Evolutionary conservation across 352 stramenopile genomes (phyloP), one percentile per base, ranked within the genome.

Genomic region (Pythium guiyangense): DNA sequence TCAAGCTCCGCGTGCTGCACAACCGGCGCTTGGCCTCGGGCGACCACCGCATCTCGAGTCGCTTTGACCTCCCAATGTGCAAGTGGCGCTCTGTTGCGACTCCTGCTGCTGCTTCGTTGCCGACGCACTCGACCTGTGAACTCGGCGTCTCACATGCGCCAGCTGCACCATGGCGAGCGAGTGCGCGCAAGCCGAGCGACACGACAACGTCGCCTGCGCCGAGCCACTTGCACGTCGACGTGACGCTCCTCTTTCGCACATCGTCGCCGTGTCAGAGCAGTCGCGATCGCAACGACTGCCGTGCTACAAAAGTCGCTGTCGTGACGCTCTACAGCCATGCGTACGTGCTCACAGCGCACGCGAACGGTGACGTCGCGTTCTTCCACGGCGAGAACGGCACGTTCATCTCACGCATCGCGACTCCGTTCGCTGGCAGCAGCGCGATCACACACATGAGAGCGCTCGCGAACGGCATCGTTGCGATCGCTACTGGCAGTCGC

Each of bases 381-480:
- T 65, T 61, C 52, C 53, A 65, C 37, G 59, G 37, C n/a, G 45
- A 61, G 27, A 65, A 65, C 31, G 59, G 59, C 18, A 42, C 59
- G n/a, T 54, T 57, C 31, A 60, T 65, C 26, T 42, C 31, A 6
- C 29, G 29, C 29, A 34, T 34, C 29, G 3, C 29, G 27, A 57
- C 52, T 25, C 39, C 56, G 20, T 52, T 26, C 20, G 35, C 29
- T 37, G 9, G 29, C 6, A 12, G 17, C 6, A 26, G n/a, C 17
- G 18, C 17, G 10, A 59, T 70, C 44, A 54, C 27, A 26, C 52
- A 73, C 10, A 54, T 79, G 15, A 37, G 65, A 37, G 12, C 52
- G 17, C 46, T 79, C 1, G 48, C 59, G 22, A 55, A 48, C 1
- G 67, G 70, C 1, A 52, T 79, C n/a, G 35, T 74, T 5, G 70